Percentiles rank a stretch among this genome's conserved stretches.
phyloP scores from a whole-genome alignment of 352 stramenopile genomes.

The Aphanomyces invadans region DNA sequence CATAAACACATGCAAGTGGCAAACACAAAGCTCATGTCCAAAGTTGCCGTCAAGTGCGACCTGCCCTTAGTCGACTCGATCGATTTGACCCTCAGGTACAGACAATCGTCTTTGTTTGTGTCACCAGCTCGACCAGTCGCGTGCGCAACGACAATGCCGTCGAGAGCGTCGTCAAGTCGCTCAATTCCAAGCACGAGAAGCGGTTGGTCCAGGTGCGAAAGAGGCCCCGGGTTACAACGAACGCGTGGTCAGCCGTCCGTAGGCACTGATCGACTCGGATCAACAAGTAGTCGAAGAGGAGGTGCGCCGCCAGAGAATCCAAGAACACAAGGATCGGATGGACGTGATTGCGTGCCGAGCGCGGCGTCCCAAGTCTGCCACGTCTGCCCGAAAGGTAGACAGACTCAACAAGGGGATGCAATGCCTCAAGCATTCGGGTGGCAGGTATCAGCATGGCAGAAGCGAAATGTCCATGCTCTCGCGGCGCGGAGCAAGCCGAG shows the following conservation, averaged over 20 bases:
- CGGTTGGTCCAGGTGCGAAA: conserved; percentile 39
- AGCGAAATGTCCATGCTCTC: conserved; percentile 34
- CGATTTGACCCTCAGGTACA: conserved; percentile 1
- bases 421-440: conserved; percentile 16
- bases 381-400: conserved; percentile 23
- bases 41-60: background rate
- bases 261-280: conserved; percentile 52
- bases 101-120: background rate
- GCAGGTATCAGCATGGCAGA: conserved; percentile 61
- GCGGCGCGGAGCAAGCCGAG: conserved; percentile 33
- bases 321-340: conserved; percentile 48
- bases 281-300: conserved; percentile 61
- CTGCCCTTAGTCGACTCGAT: conserved; percentile 10
- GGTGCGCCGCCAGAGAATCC: conserved; percentile 45
- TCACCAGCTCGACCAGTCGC: background rate
- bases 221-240: background rate
- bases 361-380: conserved; percentile 32
- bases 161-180: conserved; percentile 10
- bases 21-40: background rate
- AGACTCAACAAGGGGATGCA: conserved; percentile 26
- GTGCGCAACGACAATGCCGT: conserved; percentile 9
- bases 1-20: background rate
- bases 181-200: conserved; percentile 42
- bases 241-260: background rate
- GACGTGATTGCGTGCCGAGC: conserved; percentile 15